These are phyloP conservation scores for Blakeslea trispora DNA, from an alignment of 371 early-diverging fungal genomes.

Conservation along the genomic window DNA sequence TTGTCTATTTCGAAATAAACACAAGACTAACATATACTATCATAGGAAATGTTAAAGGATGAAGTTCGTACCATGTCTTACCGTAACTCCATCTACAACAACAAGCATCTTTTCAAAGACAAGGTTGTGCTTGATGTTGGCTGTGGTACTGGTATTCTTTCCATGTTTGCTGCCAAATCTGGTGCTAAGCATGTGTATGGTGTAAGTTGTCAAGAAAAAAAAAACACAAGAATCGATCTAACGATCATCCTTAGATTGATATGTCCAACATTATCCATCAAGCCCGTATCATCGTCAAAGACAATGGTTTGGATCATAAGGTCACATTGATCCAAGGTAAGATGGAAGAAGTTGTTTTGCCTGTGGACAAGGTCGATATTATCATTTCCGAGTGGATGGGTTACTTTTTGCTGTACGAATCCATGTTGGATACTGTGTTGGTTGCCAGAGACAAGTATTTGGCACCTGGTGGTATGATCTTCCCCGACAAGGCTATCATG, in stretches of 20 bases:
- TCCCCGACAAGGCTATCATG: conserved; percentile 93
- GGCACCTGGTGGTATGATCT: conserved; percentile 79
- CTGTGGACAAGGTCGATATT: conserved; percentile 90
- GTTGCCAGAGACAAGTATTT: conserved; percentile 95
- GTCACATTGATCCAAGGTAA: conserved; percentile 92
- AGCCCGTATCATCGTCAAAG: conserved; percentile 87
- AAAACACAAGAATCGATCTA: too few species aligned
- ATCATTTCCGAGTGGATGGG: conserved; percentile 99
- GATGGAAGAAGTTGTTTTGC: conserved; percentile 93
- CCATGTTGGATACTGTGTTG: conserved; percentile 97
- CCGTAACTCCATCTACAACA: conserved; percentile 89
- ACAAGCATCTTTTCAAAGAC: conserved; percentile 93
- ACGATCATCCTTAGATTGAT: conserved; percentile 64
- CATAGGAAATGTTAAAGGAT: conserved; percentile 93
- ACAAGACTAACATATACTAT: conserved; percentile 1
- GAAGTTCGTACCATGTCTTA: conserved; percentile 94
- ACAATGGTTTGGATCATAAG: conserved; percentile 84
- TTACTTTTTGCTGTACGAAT: conserved; percentile 96
- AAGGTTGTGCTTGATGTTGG: conserved; percentile 98
- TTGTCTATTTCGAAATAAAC: background rate
- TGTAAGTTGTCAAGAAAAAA: too few species aligned
- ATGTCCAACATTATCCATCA: conserved; percentile 96
- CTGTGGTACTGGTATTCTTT: conserved; percentile 96
- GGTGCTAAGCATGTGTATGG: conserved; percentile 92
- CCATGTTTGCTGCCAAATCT: conserved; percentile 98